Percentiles rank a stretch among this genome's conserved stretches.
phyloP scores from a whole-genome alignment of 305 asterid species.

The Coffea humblotiana region DNA sequence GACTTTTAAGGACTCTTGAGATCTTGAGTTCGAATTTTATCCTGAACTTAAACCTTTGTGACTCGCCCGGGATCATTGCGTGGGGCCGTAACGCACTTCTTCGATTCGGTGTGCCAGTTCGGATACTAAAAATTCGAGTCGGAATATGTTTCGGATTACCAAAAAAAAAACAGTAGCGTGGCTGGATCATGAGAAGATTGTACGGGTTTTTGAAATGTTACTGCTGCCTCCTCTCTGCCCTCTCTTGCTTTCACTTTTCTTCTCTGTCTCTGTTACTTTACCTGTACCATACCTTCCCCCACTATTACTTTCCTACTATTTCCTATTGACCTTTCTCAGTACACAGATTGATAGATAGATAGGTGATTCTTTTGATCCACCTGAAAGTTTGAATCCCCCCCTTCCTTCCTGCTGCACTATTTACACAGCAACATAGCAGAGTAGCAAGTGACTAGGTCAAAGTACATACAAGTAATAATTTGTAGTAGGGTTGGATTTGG shows the following conservation, averaged over 20 bases:
- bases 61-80: too few species aligned
- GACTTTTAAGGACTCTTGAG: too few species aligned
- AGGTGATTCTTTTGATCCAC: constrained; percentile 3
- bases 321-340: constrained; percentile 30
- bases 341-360: not conserved
- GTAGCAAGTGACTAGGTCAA: not conserved
- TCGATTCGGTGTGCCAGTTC: too few species aligned
- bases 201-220: constrained; percentile 34
- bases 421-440: not conserved
- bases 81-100: too few species aligned
- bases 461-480: not conserved
- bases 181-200: constrained; percentile 37
- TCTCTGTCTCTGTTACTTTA: not conserved
- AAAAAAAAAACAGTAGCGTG: constrained; percentile 20
- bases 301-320: not conserved
- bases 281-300: not conserved
- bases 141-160: too few species aligned
- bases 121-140: too few species aligned
- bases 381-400: constrained; percentile 25
- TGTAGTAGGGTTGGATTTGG: too few species aligned
- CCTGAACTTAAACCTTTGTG: too few species aligned
- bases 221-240: constrained; percentile 9
- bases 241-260: constrained; percentile 15
- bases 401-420: not conserved
- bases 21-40: too few species aligned